These are phyloP conservation scores for Ceratocystis albifundus DNA, from an alignment of 2,329 filamentous ascomycete genomes.

Conservation along the genomic window DNA sequence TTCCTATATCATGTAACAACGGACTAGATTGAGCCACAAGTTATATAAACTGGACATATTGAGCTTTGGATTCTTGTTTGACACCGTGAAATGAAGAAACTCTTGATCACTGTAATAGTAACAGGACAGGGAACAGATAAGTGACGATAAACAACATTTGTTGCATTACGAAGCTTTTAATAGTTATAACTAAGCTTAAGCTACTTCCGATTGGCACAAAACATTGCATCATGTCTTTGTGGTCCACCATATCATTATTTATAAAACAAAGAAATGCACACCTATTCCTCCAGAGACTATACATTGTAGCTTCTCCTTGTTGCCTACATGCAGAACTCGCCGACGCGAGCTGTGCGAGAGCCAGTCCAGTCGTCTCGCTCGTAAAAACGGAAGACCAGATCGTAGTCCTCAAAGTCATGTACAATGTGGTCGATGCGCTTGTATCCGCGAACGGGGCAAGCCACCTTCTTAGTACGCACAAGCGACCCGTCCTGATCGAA, in stretches of 20 bases:
- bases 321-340: slow-evolving; percentile 32
- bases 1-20: slow-evolving; percentile 14
- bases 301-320: too few relatives aligned
- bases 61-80: not conserved
- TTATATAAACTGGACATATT: slow-evolving; percentile 12
- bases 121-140: not conserved
- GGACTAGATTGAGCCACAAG: not conserved
- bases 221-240: too few relatives aligned
- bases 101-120: not conserved
- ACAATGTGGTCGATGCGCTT: slow-evolving; percentile 86
- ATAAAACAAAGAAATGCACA: too few relatives aligned
- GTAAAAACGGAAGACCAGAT: slow-evolving; percentile 92
- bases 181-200: too few relatives aligned
- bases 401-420: slow-evolving; percentile 94
- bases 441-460: slow-evolving; percentile 63
- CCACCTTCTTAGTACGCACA: slow-evolving; percentile 34
- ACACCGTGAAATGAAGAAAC: not conserved
- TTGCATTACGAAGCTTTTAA: too few relatives aligned
- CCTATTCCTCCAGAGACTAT: too few relatives aligned
- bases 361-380: slow-evolving; percentile 70
- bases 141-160: too few relatives aligned
- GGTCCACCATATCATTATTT: too few relatives aligned
- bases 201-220: too few relatives aligned
- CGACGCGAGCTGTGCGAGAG: slow-evolving; percentile 42
- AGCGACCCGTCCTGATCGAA: slow-evolving; percentile 25